phyloP scores from a whole-genome alignment of 2,329 filamentous ascomycete genomes.

The Pyricularia grisea region DNA sequence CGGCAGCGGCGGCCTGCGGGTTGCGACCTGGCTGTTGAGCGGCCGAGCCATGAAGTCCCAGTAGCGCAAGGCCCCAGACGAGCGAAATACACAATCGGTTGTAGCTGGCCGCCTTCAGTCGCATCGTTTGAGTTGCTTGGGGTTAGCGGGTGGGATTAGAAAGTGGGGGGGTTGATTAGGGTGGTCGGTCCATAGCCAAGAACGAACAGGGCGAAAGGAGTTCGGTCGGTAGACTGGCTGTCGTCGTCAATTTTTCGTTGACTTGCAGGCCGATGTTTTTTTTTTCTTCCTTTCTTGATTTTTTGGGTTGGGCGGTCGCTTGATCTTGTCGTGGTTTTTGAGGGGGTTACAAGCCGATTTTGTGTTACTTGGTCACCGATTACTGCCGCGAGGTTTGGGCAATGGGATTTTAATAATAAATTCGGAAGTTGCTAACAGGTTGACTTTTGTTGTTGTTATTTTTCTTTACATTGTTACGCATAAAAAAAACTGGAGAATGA shows the following conservation, averaged over 20 bases:
- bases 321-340: not conserved
- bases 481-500: not conserved
- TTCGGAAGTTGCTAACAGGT: not conserved
- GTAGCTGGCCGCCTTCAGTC: slow-evolving; percentile 1
- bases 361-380: not conserved
- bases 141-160: not conserved
- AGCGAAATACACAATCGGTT: not conserved
- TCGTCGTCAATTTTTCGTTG: not conserved
- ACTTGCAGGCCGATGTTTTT: not conserved
- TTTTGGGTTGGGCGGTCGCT: not conserved
- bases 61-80: not conserved
- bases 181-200: slow-evolving; percentile 5
- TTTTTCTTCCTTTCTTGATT: too few relatives aligned
- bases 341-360: not conserved
- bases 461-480: not conserved
- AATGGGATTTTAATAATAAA: not conserved
- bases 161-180: not conserved
- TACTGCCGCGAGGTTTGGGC: not conserved
- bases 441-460: not conserved
- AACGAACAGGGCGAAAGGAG: not conserved
- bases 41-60: slow-evolving; percentile 1
- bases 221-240: not conserved
- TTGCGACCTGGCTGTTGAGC: not conserved
- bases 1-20: slow-evolving; percentile 1
- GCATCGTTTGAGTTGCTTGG: slow-evolving; percentile 2